Evolutionary conservation across 768 basidiomycete genomes (phyloP).

Genomic region (Kwoniella sp.): DNA sequence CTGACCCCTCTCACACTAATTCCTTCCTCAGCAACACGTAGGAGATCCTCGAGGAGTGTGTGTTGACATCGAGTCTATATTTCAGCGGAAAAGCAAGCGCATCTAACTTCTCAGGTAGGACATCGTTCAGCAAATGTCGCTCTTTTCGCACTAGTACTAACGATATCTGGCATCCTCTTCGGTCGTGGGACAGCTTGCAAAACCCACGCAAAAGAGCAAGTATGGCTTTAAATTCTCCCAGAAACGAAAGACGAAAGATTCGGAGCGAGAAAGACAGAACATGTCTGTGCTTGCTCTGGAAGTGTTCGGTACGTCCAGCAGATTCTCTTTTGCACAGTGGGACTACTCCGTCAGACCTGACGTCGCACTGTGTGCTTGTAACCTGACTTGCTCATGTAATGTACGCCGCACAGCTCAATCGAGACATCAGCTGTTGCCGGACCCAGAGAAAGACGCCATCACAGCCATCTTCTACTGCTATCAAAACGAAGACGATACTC

Average conservation of each 20-base stretch:
- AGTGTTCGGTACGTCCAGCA: constrained; percentile 68
- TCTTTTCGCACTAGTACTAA: not conserved
- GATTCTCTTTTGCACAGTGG: not conserved
- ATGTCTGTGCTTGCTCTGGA: constrained; percentile 84
- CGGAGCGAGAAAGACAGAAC: constrained; percentile 66
- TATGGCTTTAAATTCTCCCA: constrained; percentile 70
- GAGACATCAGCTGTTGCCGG: constrained; percentile 64
- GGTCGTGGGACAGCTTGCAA: constrained; percentile 62
- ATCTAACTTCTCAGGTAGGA: constrained; percentile 20
- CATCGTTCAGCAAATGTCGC: constrained; percentile 23
- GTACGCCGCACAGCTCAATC: constrained; percentile 64
- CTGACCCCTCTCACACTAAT: not conserved
- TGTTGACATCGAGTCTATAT: not conserved
- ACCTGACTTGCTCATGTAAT: not conserved
- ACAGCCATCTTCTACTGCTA: constrained; percentile 73
- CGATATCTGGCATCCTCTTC: not conserved
- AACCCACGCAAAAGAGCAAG: constrained; percentile 73
- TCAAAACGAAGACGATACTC: constrained; percentile 60
- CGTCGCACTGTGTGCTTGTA: not conserved
- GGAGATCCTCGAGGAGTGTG: not conserved
- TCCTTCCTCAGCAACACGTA: too few species aligned
- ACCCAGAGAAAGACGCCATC: constrained; percentile 70
- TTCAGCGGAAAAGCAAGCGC: constrained; percentile 19
- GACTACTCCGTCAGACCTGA: too few species aligned
- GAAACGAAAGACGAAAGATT: constrained; percentile 57